Base-by-base conservation (phyloP, 2,329 filamentous ascomycete genomes). In the Dothideomycetes sp. region DNA sequence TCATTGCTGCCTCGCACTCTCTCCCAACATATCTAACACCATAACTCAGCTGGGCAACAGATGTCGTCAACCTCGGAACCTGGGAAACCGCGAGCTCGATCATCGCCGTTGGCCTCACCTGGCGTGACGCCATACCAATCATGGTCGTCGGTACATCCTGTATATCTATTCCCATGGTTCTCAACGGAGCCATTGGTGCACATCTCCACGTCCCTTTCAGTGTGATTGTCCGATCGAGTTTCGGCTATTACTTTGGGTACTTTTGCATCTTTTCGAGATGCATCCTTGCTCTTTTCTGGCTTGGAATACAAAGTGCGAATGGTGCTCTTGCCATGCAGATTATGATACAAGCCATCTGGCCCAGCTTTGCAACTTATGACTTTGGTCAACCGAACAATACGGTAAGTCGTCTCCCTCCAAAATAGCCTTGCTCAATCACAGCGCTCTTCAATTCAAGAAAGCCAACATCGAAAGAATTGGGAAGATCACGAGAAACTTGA, bases 261-360 rank as follows among this genome's bases (percentile, higher is more conserved):
- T 60, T 76, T 25, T 65, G 70, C 17, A 71, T 76, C 38, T 50
- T 75, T 6, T 71, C 68, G 0, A 64, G 72, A 9, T 64, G 66
- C 27, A 68, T 76, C 42, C 64, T 76, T 3, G 72, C 71, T 4
- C 54, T 75, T 13, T 74, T 77, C 56, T 76, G 73, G 80, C 75
- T 81, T 39, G 76, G 77, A 0, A 79, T 82, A 33, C 76, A 82
- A 49, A 75, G 73, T 28, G 74, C 76, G 45, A 79, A 78, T 47
- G 78, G 78, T 0, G 76, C 71, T 0, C 71, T 73, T 43, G 63
- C 66, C 0, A 62, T 74, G 7, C 60, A 61, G 4, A 67, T 69
- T 30, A 72, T 73, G 58, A 58, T 75, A 11, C 64, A 65, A 6
- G 71, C 72, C 2, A 75, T 76, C 47, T 78, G 73, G 70, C 75